Evolutionary conservation across 2,329 filamentous ascomycete genomes (phyloP).

Genomic region (Didymella exigua): DNA sequence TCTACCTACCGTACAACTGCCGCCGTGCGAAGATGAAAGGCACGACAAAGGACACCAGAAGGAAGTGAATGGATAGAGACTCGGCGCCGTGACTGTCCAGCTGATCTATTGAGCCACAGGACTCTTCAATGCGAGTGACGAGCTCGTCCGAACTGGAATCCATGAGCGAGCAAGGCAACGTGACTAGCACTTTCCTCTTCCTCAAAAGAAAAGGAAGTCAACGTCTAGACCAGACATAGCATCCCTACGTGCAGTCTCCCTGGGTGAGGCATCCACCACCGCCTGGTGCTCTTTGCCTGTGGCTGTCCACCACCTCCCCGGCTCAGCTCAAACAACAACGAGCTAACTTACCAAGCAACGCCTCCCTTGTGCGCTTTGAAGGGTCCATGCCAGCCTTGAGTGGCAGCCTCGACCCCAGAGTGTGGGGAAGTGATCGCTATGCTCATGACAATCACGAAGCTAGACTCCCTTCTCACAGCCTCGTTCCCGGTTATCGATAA

Average conservation of each 20-base stretch:
- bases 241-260: background rate
- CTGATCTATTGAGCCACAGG: background rate
- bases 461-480: background rate
- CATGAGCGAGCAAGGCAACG: background rate
- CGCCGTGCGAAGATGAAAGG: background rate
- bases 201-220: background rate
- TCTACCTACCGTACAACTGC: background rate
- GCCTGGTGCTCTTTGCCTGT: background rate
- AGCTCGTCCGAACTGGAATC: background rate
- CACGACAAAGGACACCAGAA: background rate
- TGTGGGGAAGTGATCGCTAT: slow-evolving; percentile 2
- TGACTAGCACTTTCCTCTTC: background rate
- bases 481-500: slow-evolving; percentile 10
- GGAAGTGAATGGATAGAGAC: background rate
- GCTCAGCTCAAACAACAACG: background rate
- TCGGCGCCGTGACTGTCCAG: background rate
- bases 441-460: background rate
- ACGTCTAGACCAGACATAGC: background rate
- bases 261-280: background rate
- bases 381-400: slow-evolving; percentile 45
- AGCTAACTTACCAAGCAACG: slow-evolving; percentile 41
- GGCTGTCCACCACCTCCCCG: background rate
- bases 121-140: background rate
- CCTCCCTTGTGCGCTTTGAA: slow-evolving; percentile 50
- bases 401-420: slow-evolving; percentile 6